Conservation (phyloP, 2,329 filamentous ascomycete species). For the Fusarium siculi region DNA sequence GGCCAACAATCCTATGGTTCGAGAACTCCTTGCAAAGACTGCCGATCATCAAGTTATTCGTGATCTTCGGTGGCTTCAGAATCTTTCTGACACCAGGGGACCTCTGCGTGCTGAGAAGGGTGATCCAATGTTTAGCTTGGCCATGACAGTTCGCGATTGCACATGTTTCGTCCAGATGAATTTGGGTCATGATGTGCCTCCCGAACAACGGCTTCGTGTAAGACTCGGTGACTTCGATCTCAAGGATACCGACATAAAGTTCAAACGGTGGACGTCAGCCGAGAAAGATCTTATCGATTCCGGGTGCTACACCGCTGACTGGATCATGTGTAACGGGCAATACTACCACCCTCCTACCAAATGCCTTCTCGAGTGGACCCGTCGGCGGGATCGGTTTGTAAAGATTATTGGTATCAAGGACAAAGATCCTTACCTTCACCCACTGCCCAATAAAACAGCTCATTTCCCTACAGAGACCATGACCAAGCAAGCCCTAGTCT, state of each 20-base stretch:
- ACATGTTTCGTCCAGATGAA: conserved; percentile 76
- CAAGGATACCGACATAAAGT: conserved; percentile 75
- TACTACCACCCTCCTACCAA: conserved; percentile 52
- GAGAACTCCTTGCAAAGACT: conserved; percentile 42
- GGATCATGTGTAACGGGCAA: conserved; percentile 48
- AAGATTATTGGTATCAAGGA: conserved; percentile 38
- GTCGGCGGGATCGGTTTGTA: conserved; percentile 29
- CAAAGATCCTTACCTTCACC: conserved; percentile 21
- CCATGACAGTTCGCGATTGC: conserved; percentile 86
- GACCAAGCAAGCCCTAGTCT: conserved; percentile 19
- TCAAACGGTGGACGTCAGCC: conserved; percentile 73
- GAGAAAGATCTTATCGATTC: conserved; percentile 72
- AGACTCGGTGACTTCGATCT: conserved; percentile 81
- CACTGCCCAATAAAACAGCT: conserved; percentile 15
- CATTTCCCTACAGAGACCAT: conserved; percentile 27
- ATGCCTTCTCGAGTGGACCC: conserved; percentile 49
- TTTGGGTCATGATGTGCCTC: conserved; percentile 27
- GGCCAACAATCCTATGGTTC: conserved; percentile 24
- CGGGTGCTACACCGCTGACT: conserved; percentile 73
- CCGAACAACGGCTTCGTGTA: conserved; percentile 56
- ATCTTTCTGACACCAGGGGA: conserved; percentile 55
- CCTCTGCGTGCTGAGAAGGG: conserved; percentile 55
- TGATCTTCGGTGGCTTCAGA: conserved; percentile 51
- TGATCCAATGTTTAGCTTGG: conserved; percentile 67
- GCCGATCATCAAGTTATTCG: conserved; percentile 50